A percentile compares a stretch with the other conserved stretches of the same genome.
phyloP scores from a whole-genome alignment of 306 rosid species.

The Vicia villosa region DNA sequence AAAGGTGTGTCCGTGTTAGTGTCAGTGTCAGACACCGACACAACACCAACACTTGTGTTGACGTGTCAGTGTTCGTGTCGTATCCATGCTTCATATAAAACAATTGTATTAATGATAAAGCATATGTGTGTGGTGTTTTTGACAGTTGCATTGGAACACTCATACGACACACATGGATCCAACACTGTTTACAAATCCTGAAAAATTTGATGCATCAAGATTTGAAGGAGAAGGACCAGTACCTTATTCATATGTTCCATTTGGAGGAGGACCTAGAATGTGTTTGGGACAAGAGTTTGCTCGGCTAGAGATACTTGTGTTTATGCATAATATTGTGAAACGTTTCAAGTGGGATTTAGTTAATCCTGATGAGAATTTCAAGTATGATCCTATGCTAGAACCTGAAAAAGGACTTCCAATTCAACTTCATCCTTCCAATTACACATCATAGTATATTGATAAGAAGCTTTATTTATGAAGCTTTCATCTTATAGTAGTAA shows the following conservation, averaged over 20 bases:
- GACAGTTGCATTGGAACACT: slow-evolving; percentile 51
- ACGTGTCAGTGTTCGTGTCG: too few relatives aligned
- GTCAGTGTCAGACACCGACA: too few relatives aligned
- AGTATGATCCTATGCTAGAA: slow-evolving; percentile 52
- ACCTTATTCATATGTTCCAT: slow-evolving; percentile 52
- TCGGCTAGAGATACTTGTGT: slow-evolving; percentile 51
- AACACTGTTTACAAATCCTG: slow-evolving; percentile 41
- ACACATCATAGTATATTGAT: not conserved
- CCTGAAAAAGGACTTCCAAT: slow-evolving; percentile 48
- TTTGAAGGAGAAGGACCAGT: slow-evolving; percentile 51
- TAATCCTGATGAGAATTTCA: slow-evolving; percentile 44
- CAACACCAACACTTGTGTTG: too few relatives aligned
- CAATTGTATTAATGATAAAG: not conserved
- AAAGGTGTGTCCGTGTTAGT: too few relatives aligned
- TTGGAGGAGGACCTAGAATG: slow-evolving; percentile 65
- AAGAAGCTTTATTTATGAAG: slow-evolving; percentile 1
- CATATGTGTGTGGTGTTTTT: not conserved
- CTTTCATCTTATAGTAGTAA: not conserved
- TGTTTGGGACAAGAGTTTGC: slow-evolving; percentile 66
- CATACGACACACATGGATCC: slow-evolving; percentile 51
- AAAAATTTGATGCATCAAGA: slow-evolving; percentile 55
- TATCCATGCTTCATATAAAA: too few relatives aligned
- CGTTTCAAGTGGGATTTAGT: slow-evolving; percentile 54
- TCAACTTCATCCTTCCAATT: slow-evolving; percentile 41
- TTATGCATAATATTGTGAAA: slow-evolving; percentile 51